Evolutionary conservation across 495 filamentous ascomycete species (phyloP), one percentile per base, ranked within the genome.

Genomic region (Mytilinidion resinicola): DNA sequence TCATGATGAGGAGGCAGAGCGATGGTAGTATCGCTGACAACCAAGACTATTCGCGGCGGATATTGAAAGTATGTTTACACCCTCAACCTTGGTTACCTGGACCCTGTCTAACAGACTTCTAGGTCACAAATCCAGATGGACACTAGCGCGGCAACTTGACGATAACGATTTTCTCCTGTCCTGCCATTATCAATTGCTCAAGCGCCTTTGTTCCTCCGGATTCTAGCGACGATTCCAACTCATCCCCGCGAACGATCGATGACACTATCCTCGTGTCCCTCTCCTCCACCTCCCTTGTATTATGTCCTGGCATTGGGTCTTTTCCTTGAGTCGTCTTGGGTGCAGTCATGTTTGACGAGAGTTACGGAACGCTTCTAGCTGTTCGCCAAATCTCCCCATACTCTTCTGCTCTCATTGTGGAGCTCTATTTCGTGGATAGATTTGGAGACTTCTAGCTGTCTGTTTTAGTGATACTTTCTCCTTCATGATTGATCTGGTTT

Each of bases 1-100:
- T 78, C 55, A 88, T 96, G 85, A 83, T 84, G 56, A 79, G 90
- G 67, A 83, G 93, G 71, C 84, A 92, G 76, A 97, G 93, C 73
- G 89, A 92, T 72, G 93, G 92, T 64, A 96, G 92, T 74, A 97
- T 98, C 69, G 92, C 91, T 64, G 95, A 98, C 70, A 93, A 96
- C 74, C 84, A 95, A 71, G 93, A 97, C 73, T 98, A 96, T 74
- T 96, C 93, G 57, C 82, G 93, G 72, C 87, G 87, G 67, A 96
- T 98, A 71, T 79, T 98, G 69, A 89, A 93, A 84, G 93, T 93
- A 76, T 56, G 80, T 73, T 30, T 3, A 4, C 42, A 14, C 9
- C 4, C 55, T 10, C 25, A 38, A 39, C 12, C 15, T 14, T n/a
- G 8, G 2, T 59, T 11, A 50, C 8, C 11, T 8, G 9, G n/a